Base-by-base conservation (phyloP, 106 monocot species). In the Amphibolis antarctica region DNA sequence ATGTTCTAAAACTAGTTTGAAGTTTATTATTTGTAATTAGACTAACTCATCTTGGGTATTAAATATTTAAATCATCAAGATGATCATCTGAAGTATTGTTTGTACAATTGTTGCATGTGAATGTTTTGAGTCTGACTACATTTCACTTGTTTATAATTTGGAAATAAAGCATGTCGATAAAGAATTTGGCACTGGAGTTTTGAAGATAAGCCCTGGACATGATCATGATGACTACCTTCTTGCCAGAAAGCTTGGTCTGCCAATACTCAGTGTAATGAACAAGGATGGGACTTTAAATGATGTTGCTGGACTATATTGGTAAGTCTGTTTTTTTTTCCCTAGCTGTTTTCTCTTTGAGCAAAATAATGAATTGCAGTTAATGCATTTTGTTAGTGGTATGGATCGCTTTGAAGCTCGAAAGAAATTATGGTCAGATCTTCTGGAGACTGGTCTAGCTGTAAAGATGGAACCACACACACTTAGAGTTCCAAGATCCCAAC, bases 141-240 rank as follows among this genome's bases (percentile, higher is more conserved):
- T n/a, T n/a, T n/a, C n/a, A n/a, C n/a, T n/a, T n/a, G n/a, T 64
- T 46, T 49, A 25, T 68, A 28, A 60, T 31, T 60, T 53, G 31
- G 44, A 71, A 64, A 57, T 73, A 63, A 82, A 98, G 96, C 62
- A 78, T 79, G 96, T 98, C 7, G 96, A 98, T 73, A 86, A 83
- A 83, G 90, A 90, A 65, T 98, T 98, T 77, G 96, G 96, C 72
- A 98, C 90, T 63, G 96, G 96, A 61, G 86, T 98, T 10, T 55
- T 98, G 80, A 98, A 98, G 77, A 90, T 98, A 67, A 98, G 96
- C 70, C 96, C 96, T 10, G 96, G 96, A 49, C 96, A 98, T 77
- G 96, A 98, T 75, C 90, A 91, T 55, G 85, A 98, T 73, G 96
- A 90, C 64, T 98, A 98, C 60, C 86, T 87, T 76, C 78, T 98